Percentiles rank a stretch among this genome's conserved stretches.
phyloP scores from a whole-genome alignment of 1,284 basidiomycete genomes.

The Ganoderma multipileum region DNA sequence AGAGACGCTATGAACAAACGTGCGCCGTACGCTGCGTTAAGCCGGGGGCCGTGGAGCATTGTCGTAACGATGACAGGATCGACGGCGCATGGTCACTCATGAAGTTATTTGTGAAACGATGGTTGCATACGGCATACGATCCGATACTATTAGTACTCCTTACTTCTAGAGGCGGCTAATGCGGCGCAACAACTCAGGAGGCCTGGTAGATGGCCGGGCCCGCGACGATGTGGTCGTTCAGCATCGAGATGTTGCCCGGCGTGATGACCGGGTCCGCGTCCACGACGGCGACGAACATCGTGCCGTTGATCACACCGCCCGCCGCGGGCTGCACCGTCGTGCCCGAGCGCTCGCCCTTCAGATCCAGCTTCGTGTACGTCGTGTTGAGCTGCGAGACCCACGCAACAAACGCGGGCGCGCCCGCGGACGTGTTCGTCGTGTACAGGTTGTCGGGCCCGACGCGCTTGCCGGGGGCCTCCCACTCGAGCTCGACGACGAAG shows the following conservation, averaged over 20 bases:
- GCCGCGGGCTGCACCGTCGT: conserved; percentile 55
- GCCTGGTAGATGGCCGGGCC: conserved; percentile 60
- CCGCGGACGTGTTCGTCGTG: conserved; percentile 55
- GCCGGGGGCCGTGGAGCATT: no score
- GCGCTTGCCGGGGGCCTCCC: conserved; percentile 62
- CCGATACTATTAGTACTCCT: no score
- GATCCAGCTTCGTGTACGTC: conserved; percentile 62
- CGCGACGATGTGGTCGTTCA: conserved; percentile 65
- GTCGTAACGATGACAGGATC: no score
- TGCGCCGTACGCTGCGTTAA: no score
- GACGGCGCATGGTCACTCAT: no score
- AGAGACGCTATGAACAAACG: neutral
- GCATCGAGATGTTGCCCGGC: conserved; percentile 60
- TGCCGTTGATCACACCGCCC: conserved; percentile 52
- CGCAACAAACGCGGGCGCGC: conserved; percentile 46
- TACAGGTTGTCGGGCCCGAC: conserved; percentile 60
- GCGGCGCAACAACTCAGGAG: conserved; percentile 41
- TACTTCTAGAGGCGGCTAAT: no score
- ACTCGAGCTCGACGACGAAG: conserved; percentile 54
- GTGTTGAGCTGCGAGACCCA: conserved; percentile 70
- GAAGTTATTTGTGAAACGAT: no score
- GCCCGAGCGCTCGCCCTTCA: conserved; percentile 51
- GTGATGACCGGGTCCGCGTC: conserved; percentile 60
- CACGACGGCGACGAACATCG: conserved; percentile 65
- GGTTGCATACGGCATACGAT: no score